phyloP scores from a whole-genome alignment of 371 early-diverging fungal species.

The Circinella umbellata region DNA sequence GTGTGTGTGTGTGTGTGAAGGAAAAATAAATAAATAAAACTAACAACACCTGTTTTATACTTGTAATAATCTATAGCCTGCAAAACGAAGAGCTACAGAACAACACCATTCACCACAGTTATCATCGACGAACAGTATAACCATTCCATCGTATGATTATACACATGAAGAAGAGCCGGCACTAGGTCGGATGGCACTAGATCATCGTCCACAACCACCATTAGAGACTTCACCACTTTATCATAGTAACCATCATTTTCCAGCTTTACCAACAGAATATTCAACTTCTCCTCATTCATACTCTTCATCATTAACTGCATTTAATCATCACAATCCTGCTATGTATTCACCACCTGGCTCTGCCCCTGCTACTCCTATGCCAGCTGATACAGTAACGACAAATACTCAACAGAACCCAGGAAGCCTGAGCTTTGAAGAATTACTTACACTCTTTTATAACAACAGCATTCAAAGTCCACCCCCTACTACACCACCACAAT shows the following conservation, averaged over 20 bases:
- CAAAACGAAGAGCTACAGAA: conserved; percentile 20
- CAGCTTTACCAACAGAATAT: background rate
- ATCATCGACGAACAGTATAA: conserved; percentile 18
- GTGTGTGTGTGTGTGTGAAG: too few relatives aligned
- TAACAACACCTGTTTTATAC: too few relatives aligned
- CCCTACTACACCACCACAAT: background rate
- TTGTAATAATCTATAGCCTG: conserved; percentile 12
- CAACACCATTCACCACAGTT: conserved; percentile 14
- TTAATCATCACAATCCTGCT: background rate
- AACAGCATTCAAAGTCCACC: conserved; percentile 8
- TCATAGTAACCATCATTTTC: conserved; percentile 3
- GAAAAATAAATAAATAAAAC: too few relatives aligned
- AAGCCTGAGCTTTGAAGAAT: conserved; percentile 31
- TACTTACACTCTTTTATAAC: conserved; percentile 30
- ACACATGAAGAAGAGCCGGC: background rate
- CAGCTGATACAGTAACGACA: conserved; percentile 2
- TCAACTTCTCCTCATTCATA: background rate
- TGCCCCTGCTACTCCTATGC: conserved; percentile 6
- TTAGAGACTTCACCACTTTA: conserved; percentile 8
- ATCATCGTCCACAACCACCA: conserved; percentile 10
- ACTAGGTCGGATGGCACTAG: conserved; percentile 7
- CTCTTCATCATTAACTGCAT: background rate
- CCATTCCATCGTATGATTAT: conserved; percentile 23
- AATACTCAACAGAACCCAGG: conserved; percentile 22
- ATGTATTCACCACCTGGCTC: conserved; percentile 7